phyloP scores from a whole-genome alignment of 768 basidiomycete genomes.

The Tricholoma hemisulphureum region DNA sequence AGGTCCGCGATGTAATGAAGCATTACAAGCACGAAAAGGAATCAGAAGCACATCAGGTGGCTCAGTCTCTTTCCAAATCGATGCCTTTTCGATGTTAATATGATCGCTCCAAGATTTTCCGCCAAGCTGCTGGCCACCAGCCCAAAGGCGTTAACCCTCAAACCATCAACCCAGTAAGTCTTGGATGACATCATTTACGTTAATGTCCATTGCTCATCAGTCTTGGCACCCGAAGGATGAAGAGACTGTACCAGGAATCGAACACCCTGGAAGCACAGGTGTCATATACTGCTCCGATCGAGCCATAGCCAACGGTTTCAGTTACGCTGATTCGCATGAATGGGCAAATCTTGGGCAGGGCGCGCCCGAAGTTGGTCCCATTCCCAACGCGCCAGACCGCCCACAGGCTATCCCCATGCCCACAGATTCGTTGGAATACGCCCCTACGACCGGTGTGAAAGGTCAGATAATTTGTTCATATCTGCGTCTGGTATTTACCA shows the following conservation, averaged over 20 bases:
- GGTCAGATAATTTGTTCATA: conserved; percentile 39
- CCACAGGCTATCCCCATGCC: conserved; percentile 65
- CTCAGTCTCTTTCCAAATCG: conserved; percentile 9
- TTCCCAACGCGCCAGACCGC: conserved; percentile 71
- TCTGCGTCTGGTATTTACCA: neutral
- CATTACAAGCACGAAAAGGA: conserved; percentile 74
- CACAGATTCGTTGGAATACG: conserved; percentile 80
- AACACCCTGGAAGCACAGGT: conserved; percentile 67
- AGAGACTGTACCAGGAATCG: conserved; percentile 86
- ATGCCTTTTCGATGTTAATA: conserved; percentile 5
- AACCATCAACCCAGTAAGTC: conserved; percentile 65
- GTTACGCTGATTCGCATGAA: conserved; percentile 69
- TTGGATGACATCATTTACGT: neutral
- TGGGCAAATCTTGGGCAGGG: conserved; percentile 94
- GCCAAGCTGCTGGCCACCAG: conserved; percentile 67
- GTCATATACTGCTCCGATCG: conserved; percentile 88
- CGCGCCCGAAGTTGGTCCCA: conserved; percentile 83
- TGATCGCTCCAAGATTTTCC: conserved; percentile 58
- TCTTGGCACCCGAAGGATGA: conserved; percentile 56
- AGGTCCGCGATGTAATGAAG: conserved; percentile 70
- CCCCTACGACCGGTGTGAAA: conserved; percentile 90
- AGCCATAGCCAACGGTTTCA: conserved; percentile 94
- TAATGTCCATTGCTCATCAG: neutral
- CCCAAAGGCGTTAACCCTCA: conserved; percentile 64
- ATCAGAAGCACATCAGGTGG: conserved; percentile 84